Percentiles rank a stretch among this genome's conserved stretches.
Evolutionary conservation across 2,329 filamentous ascomycete genomes (phyloP).

Genomic region (Thielaviopsis populi): DNA sequence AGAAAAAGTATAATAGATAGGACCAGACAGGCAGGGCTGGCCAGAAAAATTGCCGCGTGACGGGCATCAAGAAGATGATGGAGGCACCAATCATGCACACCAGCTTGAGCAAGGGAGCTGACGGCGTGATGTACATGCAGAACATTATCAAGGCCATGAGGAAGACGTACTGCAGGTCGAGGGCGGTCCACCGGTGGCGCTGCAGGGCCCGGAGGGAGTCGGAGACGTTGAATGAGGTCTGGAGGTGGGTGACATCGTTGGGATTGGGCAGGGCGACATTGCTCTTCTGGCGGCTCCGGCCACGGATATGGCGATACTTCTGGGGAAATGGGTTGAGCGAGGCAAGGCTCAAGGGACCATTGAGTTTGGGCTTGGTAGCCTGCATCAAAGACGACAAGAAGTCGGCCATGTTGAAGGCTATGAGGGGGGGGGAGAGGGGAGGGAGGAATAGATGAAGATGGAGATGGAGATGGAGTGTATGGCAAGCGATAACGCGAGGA

Average conservation of each 20-base stretch:
- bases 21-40: constrained; percentile 73
- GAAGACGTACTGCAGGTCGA: constrained; percentile 74
- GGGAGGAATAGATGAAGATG: neutral
- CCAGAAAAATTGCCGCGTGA: constrained; percentile 80
- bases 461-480: neutral
- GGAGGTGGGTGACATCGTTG: constrained; percentile 56
- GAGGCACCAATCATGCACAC: constrained; percentile 52
- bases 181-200: constrained; percentile 62
- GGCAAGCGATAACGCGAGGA: neutral
- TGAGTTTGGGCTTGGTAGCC: constrained; percentile 28
- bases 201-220: constrained; percentile 64
- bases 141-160: constrained; percentile 64
- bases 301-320: constrained; percentile 28
- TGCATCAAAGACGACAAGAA: constrained; percentile 26
- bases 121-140: constrained; percentile 66
- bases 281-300: constrained; percentile 28
- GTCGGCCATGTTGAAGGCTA: constrained; percentile 24
- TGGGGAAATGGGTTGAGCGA: constrained; percentile 30
- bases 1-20: constrained; percentile 85
- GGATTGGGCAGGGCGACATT: constrained; percentile 23
- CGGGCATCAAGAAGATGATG: constrained; percentile 60
- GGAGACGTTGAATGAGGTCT: constrained; percentile 67
- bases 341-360: constrained; percentile 29
- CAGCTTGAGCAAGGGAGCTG: constrained; percentile 66
- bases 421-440: no score